A percentile compares a stretch with the other conserved stretches of the same genome.
These are phyloP conservation scores for Verticillium longisporum DNA, from an alignment of 2,329 filamentous ascomycete species.

Conservation along the genomic window DNA sequence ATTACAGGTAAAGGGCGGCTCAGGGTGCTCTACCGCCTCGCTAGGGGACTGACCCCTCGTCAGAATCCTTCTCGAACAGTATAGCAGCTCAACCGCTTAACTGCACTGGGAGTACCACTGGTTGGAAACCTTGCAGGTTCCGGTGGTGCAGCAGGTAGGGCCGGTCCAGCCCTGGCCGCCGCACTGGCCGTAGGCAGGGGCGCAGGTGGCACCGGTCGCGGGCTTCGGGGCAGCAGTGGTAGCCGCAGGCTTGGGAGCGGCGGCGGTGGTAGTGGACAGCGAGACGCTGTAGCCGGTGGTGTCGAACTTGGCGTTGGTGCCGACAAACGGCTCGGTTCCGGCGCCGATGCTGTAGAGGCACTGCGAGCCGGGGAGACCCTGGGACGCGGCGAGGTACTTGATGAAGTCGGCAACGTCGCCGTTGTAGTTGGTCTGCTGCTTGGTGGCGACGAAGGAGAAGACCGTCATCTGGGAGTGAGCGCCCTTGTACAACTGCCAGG, in stretches of 20 bases:
- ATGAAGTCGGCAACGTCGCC: constrained; percentile 51
- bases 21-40: too few relatives aligned
- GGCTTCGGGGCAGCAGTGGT: neutral
- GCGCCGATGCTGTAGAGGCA: constrained; percentile 46
- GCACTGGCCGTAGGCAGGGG: constrained; percentile 16
- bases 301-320: constrained; percentile 26
- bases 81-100: neutral
- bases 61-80: neutral
- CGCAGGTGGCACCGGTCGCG: constrained; percentile 5
- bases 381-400: constrained; percentile 38
- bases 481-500: constrained; percentile 50
- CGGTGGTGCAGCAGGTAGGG: constrained; percentile 17
- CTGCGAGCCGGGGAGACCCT: constrained; percentile 40
- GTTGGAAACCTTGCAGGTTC: constrained; percentile 18
- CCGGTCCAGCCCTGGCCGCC: constrained; percentile 18
- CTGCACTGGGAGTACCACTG: constrained; percentile 22
- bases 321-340: constrained; percentile 51
- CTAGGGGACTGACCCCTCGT: neutral
- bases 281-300: constrained; percentile 8
- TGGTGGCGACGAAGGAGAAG: constrained; percentile 40
- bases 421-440: constrained; percentile 38
- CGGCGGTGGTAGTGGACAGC: neutral
- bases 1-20: too few relatives aligned
- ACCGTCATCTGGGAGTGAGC: constrained; percentile 50
- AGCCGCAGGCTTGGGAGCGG: neutral